Base-by-base conservation (phyloP, 2,329 filamentous ascomycete genomes). In the Dothistroma septosporum region DNA sequence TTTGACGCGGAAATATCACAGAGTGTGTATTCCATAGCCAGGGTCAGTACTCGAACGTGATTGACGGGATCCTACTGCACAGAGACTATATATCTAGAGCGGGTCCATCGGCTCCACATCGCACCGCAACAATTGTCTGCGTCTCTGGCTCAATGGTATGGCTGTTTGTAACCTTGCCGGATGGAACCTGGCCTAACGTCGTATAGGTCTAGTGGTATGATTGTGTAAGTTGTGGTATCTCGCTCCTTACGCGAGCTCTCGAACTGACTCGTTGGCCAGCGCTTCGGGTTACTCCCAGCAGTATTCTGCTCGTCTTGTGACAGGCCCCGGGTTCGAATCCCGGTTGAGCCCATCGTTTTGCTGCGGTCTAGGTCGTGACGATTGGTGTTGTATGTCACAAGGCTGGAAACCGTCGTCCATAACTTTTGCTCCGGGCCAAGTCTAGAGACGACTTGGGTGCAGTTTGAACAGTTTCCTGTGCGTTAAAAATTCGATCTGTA, bases 221-320 rank as follows among this genome's bases (percentile, higher is more conserved):
- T 28, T 28, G 24, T 28, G 33, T 52, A 11, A 21, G 35, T 55
- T 32, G 14, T 6, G 24, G 6, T 6, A 28, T 28, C 24, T 28
- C 24, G 24, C 24, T 28, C 24, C 2, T 3, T 2, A 3, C 24
- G 2, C 3, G 24, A 28, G 24, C 6, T 2, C 3, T 28, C 24
- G 24, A 3, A 19, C 53, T 55, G 33, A 55, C n/a, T 11, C 1
- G 16, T 6, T 24, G n/a, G 19, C 14, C 37, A 53, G 53, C 64
- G 64, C 64, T 66, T 66, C 64, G 64, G 64, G 64, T 59, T 60
- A 19, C 52, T 41, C 63, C 61, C 59, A 49, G 60, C 59, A 66
- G 58, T 35, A 35, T 46, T 59, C 58, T 66, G 59, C 64, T 61
- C 57, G 55, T 57, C 24, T 32, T 66, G 64, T 66, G 64, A 66